Evolutionary conservation across 805 yeast species (phyloP).

Genomic region (Saccharomycopsis sp.): DNA sequence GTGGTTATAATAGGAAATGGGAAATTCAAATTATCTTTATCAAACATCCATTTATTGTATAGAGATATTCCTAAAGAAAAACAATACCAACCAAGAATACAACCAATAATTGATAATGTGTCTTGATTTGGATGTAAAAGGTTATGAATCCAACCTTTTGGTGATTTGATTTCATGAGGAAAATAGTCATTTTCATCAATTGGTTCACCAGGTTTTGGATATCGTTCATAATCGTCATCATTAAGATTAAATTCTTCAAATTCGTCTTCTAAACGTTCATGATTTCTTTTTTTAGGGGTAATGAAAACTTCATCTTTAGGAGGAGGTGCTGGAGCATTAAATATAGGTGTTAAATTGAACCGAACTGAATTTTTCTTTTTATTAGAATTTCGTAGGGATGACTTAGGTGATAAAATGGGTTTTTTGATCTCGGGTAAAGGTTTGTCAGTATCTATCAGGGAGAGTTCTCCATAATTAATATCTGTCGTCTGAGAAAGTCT

Average conservation of each 20-base stretch:
- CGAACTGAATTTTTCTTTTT: slow-evolving; percentile 4
- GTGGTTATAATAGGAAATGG: slow-evolving; percentile 81
- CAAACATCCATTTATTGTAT: slow-evolving; percentile 98
- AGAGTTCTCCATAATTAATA: slow-evolving; percentile 13
- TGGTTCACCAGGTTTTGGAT: neutral
- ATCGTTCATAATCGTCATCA: neutral
- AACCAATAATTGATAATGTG: slow-evolving; percentile 5
- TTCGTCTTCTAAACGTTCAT: neutral
- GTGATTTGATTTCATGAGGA: neutral
- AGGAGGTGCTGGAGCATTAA: neutral
- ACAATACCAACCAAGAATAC: slow-evolving; percentile 52
- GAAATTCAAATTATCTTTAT: slow-evolving; percentile 58
- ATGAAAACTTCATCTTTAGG: neutral
- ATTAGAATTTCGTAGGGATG: neutral
- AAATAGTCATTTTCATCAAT: neutral
- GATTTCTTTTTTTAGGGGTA: too few species aligned
- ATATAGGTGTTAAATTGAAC: neutral
- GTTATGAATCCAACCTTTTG: neutral
- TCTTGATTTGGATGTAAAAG: slow-evolving; percentile 12
- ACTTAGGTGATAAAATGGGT: neutral
- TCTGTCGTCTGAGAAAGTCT: slow-evolving; percentile 15
- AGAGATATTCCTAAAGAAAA: slow-evolving; percentile 62
- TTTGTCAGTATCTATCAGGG: neutral
- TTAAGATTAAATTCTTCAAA: slow-evolving; percentile 5
- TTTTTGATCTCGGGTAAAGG: neutral